phyloP scores from a whole-genome alignment of 192 early-diverging fungal species.

The Rhizoclosmatium globosum region DNA sequence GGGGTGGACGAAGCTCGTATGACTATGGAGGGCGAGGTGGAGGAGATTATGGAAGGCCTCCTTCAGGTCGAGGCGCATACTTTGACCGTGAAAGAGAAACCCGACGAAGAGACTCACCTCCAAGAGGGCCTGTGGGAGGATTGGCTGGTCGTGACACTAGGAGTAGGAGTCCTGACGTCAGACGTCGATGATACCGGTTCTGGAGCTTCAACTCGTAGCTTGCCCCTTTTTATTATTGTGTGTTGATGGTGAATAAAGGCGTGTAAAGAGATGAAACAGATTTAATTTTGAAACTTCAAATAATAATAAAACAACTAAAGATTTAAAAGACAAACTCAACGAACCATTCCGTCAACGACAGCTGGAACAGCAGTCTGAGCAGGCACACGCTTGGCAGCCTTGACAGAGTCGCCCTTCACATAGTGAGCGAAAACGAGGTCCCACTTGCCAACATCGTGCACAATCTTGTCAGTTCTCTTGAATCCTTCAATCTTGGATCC shows the following conservation, averaged over 20 bases:
- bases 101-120: neutral
- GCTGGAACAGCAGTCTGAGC: too few species aligned
- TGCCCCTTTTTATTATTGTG: neutral
- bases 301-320: too few species aligned
- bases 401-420: too few species aligned
- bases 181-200: neutral
- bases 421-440: constrained; percentile 59
- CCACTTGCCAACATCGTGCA: constrained; percentile 61
- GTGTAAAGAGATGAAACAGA: too few species aligned
- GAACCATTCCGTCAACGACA: too few species aligned
- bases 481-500: constrained; percentile 46
- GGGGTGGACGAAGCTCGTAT: neutral
- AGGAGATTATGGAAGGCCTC: neutral
- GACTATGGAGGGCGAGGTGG: neutral
- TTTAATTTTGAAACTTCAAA: too few species aligned
- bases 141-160: constrained; percentile 15
- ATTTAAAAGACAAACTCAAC: too few species aligned
- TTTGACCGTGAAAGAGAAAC: neutral
- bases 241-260: too few species aligned
- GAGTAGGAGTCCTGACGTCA: neutral
- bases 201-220: neutral
- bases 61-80: neutral
- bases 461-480: constrained; percentile 55
- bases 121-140: neutral
- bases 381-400: too few species aligned